phyloP scores from a whole-genome alignment of 2,329 filamentous ascomycete genomes.

The Calonectria hawksworthii region DNA sequence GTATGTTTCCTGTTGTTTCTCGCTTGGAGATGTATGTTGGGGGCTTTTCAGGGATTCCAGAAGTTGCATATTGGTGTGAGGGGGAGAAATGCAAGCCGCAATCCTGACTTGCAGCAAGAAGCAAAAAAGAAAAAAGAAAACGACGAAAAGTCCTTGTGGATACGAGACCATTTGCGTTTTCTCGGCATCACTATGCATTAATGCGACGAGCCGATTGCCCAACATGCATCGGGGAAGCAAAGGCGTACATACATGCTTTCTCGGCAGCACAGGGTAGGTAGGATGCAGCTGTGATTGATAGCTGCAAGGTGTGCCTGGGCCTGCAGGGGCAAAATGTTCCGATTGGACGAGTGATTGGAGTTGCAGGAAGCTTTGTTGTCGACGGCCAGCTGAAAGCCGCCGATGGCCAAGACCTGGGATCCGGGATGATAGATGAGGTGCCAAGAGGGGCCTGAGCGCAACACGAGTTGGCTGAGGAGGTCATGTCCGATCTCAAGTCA shows the following conservation, averaged over 20 bases:
- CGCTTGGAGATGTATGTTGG: neutral
- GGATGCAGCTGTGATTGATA: neutral
- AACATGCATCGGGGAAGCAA: neutral
- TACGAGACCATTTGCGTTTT: neutral
- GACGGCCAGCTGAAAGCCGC: neutral
- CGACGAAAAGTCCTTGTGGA: neutral
- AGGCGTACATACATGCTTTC: neutral
- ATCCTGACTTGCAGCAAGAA: neutral
- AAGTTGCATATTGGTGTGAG: neutral
- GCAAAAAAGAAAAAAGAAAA: neutral
- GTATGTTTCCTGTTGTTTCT: neutral
- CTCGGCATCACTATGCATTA: neutral
- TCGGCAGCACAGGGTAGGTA: neutral
- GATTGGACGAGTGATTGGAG: neutral
- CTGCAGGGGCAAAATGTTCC: neutral
- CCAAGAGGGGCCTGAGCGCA: neutral
- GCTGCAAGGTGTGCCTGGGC: neutral
- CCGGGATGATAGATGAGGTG: neutral
- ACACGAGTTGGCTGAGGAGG: neutral
- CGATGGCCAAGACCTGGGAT: neutral
- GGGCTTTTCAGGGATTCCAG: neutral
- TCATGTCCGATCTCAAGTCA: neutral
- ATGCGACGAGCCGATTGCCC: neutral
- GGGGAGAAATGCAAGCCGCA: neutral
- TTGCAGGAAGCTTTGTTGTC: conserved; percentile 11